Evolutionary conservation across 495 filamentous ascomycete species (phyloP).

Genomic region (Hypoxylon trugodes): DNA sequence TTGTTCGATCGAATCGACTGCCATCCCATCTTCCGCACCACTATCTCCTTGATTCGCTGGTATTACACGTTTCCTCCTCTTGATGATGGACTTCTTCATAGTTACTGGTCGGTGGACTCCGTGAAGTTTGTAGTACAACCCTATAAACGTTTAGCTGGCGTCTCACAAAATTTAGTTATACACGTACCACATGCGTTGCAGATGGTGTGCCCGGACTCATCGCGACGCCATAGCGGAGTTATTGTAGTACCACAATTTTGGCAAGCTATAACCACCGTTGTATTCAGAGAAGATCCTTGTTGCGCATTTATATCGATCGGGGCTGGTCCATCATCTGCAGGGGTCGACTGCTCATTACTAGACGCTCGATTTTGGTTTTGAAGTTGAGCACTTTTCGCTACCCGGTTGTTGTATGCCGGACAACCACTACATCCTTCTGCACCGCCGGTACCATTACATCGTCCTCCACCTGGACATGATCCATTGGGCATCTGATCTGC

Average conservation of each 20-base stretch:
- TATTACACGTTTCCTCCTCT: slow-evolving; percentile 93
- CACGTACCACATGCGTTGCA: slow-evolving; percentile 97
- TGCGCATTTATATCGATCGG: slow-evolving; percentile 59
- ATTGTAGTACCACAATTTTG: slow-evolving; percentile 98
- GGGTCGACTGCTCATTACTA: slow-evolving; percentile 39
- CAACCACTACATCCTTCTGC: slow-evolving; percentile 96
- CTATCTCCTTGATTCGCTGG: slow-evolving; percentile 71
- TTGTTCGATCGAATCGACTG: slow-evolving; percentile 55
- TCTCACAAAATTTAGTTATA: not conserved
- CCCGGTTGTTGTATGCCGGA: slow-evolving; percentile 95
- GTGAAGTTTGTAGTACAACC: slow-evolving; percentile 97
- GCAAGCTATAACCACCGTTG: slow-evolving; percentile 86
- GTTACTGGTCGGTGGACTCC: slow-evolving; percentile 89
- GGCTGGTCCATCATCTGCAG: slow-evolving; percentile 47
- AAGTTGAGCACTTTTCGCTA: slow-evolving; percentile 83
- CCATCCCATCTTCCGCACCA: slow-evolving; percentile 50
- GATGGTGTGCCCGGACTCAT: slow-evolving; percentile 95
- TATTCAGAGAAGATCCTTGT: slow-evolving; percentile 58
- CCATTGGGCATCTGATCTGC: slow-evolving; percentile 76
- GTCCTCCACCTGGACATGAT: slow-evolving; percentile 94
- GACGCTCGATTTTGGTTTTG: slow-evolving; percentile 52
- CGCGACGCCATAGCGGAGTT: slow-evolving; percentile 94
- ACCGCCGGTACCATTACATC: slow-evolving; percentile 95
- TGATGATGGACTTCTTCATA: slow-evolving; percentile 98
- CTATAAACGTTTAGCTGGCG: slow-evolving; percentile 55